phyloP scores from a whole-genome alignment of 1,284 basidiomycete genomes.

The Ustilago vetiveriae region DNA sequence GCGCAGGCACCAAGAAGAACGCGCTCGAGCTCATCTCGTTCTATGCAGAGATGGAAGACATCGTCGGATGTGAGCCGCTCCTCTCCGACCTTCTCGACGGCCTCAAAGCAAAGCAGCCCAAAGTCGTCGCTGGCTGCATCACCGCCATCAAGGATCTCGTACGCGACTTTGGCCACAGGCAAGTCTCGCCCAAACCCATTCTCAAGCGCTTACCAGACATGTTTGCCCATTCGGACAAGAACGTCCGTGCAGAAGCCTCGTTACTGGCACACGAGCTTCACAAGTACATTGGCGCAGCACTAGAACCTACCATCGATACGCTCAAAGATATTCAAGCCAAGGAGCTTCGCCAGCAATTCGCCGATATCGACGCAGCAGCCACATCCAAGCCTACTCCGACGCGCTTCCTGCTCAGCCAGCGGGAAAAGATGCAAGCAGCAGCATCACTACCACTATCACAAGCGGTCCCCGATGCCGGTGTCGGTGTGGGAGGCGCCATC shows the following conservation, averaged over 20 bases:
- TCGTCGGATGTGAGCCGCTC: slow-evolving; percentile 77
- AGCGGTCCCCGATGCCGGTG: slow-evolving; percentile 9
- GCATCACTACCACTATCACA: slow-evolving; percentile 27
- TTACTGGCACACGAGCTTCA: slow-evolving; percentile 81
- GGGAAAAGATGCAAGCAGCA: slow-evolving; percentile 63
- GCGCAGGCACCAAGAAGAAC: slow-evolving; percentile 87
- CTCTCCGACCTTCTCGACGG: slow-evolving; percentile 87
- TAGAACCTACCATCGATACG: slow-evolving; percentile 86
- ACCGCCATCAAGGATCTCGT: slow-evolving; percentile 77
- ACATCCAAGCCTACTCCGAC: slow-evolving; percentile 83
- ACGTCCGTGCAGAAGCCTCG: slow-evolving; percentile 89
- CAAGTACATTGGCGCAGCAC: slow-evolving; percentile 85
- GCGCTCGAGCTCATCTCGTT: slow-evolving; percentile 86
- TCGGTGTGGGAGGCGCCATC: slow-evolving; percentile 12
- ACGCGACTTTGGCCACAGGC: slow-evolving; percentile 84
- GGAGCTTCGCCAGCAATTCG: slow-evolving; percentile 91
- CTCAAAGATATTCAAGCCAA: slow-evolving; percentile 98
- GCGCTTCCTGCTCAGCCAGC: slow-evolving; percentile 80
- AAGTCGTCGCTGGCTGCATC: slow-evolving; percentile 85
- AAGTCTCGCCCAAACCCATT: slow-evolving; percentile 78
- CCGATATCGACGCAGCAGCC: slow-evolving; percentile 80
- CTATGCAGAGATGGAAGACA: slow-evolving; percentile 92
- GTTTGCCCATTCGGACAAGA: slow-evolving; percentile 94
- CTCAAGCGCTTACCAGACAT: slow-evolving; percentile 90
- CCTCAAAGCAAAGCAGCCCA: slow-evolving; percentile 91